Conservation (phyloP, 1,284 basidiomycete genomes). For the Fomitopsis pinicola region DNA sequence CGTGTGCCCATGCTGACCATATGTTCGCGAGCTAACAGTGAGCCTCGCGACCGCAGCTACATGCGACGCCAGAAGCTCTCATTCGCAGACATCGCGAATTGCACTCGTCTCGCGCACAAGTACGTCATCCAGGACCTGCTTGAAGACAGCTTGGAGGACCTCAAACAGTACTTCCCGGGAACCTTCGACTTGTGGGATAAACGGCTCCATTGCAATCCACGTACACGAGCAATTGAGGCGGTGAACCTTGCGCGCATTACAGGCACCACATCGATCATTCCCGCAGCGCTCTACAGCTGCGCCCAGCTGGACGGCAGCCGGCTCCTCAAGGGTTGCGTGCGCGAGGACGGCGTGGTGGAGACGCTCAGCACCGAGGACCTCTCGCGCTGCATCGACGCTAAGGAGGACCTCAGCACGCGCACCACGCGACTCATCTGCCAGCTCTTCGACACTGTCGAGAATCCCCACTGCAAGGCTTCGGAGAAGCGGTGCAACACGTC, state of each 20-base stretch:
- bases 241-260: slow-evolving; percentile 10
- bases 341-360: slow-evolving; percentile 1
- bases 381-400: neutral
- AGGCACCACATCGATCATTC: slow-evolving; percentile 3
- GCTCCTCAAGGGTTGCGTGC: neutral
- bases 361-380: slow-evolving; percentile 1
- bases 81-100: neutral
- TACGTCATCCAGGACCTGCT: slow-evolving; percentile 8
- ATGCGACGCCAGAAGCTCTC: neutral
- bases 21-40: no score
- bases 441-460: no score
- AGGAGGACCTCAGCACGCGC: neutral
- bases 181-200: slow-evolving; percentile 1
- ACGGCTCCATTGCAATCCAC: neutral
- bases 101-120: slow-evolving; percentile 9
- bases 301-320: neutral
- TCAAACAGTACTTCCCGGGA: slow-evolving; percentile 6
- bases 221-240: slow-evolving; percentile 1
- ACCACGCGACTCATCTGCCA: neutral
- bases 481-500: no score
- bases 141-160: slow-evolving; percentile 4
- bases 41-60: neutral
- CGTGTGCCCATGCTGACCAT: neutral
- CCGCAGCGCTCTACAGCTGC: slow-evolving; percentile 1
- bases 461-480: rapidly evolving